Conservation (phyloP, 2,329 filamentous ascomycete species). For the Penicillium janthinellum region DNA sequence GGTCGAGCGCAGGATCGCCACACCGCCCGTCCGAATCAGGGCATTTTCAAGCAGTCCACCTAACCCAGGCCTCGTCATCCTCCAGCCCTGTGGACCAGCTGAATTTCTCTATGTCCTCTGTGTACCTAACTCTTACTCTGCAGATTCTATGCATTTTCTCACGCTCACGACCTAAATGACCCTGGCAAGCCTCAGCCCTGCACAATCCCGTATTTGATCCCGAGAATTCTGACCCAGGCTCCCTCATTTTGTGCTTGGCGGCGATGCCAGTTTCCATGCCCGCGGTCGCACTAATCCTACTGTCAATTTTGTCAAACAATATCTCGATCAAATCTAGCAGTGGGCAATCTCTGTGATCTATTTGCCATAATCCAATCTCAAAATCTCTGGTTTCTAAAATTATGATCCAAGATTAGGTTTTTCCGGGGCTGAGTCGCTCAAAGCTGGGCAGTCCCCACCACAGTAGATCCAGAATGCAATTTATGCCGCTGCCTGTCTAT, state of each 20-base stretch:
- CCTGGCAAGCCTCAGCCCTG: not conserved
- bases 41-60: not conserved
- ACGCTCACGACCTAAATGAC: not conserved
- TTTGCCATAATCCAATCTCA: not conserved
- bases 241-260: conserved; percentile 19
- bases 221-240: conserved; percentile 9
- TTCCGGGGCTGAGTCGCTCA: conserved; percentile 6
- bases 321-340: not conserved
- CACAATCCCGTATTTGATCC: not conserved
- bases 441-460: too few species aligned
- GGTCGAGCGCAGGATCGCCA: conserved; percentile 18
- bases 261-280: not conserved
- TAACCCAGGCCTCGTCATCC: conserved; percentile 18
- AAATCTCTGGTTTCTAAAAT: conserved; percentile 10
- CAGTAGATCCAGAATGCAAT: not conserved
- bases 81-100: conserved; percentile 15
- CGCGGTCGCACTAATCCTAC: not conserved
- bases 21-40: conserved; percentile 1
- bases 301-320: not conserved
- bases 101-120: not conserved
- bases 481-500: not conserved
- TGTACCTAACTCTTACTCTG: not conserved
- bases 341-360: not conserved
- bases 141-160: not conserved
- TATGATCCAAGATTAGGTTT: conserved; percentile 9